Evolutionary conservation across 768 basidiomycete species (phyloP).

Genomic region (Sutorius australiensis): DNA sequence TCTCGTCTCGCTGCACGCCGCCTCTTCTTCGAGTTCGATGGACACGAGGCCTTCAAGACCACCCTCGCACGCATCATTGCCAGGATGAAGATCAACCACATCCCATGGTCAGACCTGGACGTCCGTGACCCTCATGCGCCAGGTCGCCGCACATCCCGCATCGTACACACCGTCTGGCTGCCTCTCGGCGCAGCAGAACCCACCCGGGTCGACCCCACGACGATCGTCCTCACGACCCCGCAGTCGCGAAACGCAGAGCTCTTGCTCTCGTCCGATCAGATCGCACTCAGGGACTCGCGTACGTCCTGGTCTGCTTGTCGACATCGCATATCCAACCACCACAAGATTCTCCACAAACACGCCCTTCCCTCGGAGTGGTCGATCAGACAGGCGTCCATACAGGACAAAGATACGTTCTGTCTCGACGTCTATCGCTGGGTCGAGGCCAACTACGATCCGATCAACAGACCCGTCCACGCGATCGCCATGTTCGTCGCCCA

Average conservation of each 20-base stretch:
- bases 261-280: not conserved
- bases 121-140: not conserved
- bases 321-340: not conserved
- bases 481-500: not conserved
- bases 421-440: not conserved
- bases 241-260: not conserved
- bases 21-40: not conserved
- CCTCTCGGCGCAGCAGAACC: not conserved
- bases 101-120: rapidly evolving
- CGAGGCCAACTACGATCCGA: not conserved
- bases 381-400: not conserved
- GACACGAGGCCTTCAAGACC: not conserved
- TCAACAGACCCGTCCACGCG: not conserved
- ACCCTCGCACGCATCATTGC: not conserved
- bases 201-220: not conserved
- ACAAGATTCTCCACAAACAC: not conserved
- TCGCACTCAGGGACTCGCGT: not conserved
- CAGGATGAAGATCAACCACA: not conserved
- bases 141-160: not conserved
- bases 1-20: not conserved
- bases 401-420: not conserved
- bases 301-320: not conserved
- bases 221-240: not conserved
- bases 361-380: not conserved
- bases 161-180: not conserved